phyloP scores from a whole-genome alignment of 176 grass and related monocot genomes.

The Raddia guianensis region DNA sequence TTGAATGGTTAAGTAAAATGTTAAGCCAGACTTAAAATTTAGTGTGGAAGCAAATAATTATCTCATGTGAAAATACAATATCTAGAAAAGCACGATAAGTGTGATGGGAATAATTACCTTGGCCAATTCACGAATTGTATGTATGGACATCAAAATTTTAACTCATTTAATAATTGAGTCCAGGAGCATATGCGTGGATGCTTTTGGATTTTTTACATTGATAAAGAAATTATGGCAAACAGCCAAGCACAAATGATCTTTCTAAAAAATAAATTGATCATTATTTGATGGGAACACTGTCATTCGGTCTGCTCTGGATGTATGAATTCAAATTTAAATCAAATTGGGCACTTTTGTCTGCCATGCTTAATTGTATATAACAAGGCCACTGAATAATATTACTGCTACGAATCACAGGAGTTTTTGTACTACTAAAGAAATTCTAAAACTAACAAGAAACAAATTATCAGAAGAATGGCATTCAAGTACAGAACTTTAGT shows the following conservation, averaged over 20 bases:
- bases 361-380: slow-evolving; percentile 9
- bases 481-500: slow-evolving; percentile 42
- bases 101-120: not conserved
- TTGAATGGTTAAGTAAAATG: slow-evolving; percentile 30
- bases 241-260: not conserved
- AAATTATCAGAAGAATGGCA: slow-evolving; percentile 36
- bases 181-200: not conserved
- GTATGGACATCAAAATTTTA: not conserved
- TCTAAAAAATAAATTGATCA: not conserved
- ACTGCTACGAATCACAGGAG: slow-evolving; percentile 14
- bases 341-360: not conserved
- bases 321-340: slow-evolving; percentile 6
- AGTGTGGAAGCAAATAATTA: slow-evolving; percentile 6
- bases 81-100: not conserved
- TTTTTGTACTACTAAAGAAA: slow-evolving; percentile 22
- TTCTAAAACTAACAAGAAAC: not conserved
- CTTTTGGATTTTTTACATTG: not conserved
- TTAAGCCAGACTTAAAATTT: not conserved
- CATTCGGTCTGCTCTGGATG: slow-evolving; percentile 2
- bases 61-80: not conserved
- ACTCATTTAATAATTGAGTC: not conserved
- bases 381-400: slow-evolving; percentile 1
- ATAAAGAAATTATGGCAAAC: slow-evolving; percentile 1
- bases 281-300: slow-evolving; percentile 3
- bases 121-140: not conserved